phyloP scores from a whole-genome alignment of 495 filamentous ascomycete genomes.

The Penicillium maclennaniae region DNA sequence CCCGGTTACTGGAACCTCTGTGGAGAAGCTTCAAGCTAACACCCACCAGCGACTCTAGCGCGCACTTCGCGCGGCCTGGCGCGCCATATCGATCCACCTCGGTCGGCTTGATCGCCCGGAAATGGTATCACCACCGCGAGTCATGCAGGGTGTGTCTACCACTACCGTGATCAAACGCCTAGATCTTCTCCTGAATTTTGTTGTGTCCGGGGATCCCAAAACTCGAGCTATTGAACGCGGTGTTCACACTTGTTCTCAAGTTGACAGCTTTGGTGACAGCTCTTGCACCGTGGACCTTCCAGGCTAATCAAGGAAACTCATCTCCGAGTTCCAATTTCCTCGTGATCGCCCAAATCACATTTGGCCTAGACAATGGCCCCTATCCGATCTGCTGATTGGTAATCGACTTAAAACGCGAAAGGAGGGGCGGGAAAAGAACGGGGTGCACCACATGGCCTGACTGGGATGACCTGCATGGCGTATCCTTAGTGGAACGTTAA shows the following conservation, averaged over 20 bases:
- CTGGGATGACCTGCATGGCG: not conserved
- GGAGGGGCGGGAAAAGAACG: not conserved
- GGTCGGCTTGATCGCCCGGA: conserved; percentile 3
- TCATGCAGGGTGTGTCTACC: not conserved
- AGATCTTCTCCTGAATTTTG: not conserved
- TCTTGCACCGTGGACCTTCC: not conserved
- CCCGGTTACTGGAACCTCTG: not conserved
- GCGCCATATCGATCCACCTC: conserved; percentile 2
- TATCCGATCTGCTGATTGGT: not conserved
- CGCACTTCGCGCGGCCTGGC: not conserved
- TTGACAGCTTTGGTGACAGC: not conserved
- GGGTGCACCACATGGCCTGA: not conserved
- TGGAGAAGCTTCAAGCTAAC: not conserved
- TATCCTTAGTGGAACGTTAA: not conserved
- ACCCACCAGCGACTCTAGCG: not conserved
- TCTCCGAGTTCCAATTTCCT: not conserved
- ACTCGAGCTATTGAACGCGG: not conserved
- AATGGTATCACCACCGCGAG: conserved; percentile 4
- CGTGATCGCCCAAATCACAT: not conserved
- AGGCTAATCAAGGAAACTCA: not conserved
- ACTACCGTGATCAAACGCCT: not conserved
- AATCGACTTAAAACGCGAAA: not conserved
- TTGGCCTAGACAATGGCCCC: not conserved
- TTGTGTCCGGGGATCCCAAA: not conserved
- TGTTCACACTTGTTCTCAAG: too few species aligned